Conservation (phyloP, 306 rosid genomes). For the Chamaecrista fasciculata region DNA sequence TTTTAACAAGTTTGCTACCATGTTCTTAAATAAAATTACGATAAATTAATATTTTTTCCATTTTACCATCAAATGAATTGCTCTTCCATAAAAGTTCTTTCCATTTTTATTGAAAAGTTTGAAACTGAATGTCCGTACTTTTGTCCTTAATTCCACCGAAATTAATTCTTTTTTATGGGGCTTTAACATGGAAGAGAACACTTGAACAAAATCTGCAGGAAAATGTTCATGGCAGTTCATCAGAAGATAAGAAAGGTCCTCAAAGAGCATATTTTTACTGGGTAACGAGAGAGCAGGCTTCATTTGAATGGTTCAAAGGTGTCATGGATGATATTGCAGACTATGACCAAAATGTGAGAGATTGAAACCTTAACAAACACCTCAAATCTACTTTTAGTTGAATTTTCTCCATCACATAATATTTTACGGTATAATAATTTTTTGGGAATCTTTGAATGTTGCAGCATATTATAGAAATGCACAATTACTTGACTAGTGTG, state of each 20-base stretch:
- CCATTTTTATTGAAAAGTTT: no score
- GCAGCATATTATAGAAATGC: slow-evolving; percentile 91
- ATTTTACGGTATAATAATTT: slow-evolving; percentile 3
- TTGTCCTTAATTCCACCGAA: neutral
- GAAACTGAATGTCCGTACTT: no score
- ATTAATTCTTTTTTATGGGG: neutral
- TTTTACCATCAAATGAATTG: neutral
- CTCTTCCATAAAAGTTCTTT: neutral
- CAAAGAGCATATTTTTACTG: slow-evolving; percentile 90
- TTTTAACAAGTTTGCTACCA: no score
- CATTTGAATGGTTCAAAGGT: slow-evolving; percentile 98
- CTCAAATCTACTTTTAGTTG: neutral
- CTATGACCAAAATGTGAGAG: slow-evolving; percentile 68
- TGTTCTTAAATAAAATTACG: no score
- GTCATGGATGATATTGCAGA: slow-evolving; percentile 94
- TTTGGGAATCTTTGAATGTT: slow-evolving; percentile 25
- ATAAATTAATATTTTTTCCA: no score
- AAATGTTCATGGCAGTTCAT: neutral
- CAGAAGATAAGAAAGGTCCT: slow-evolving; percentile 44
- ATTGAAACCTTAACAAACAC: slow-evolving; percentile 13
- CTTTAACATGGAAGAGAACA: slow-evolving; percentile 18
- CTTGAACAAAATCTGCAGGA: slow-evolving; percentile 23
- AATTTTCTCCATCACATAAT: neutral
- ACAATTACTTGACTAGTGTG: slow-evolving; percentile 86
- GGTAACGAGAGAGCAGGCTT: slow-evolving; percentile 92